A percentile compares a stretch with the other conserved stretches of the same genome.
phyloP scores from a whole-genome alignment of 2,329 filamentous ascomycete species.

The Calonectria henricotiae region DNA sequence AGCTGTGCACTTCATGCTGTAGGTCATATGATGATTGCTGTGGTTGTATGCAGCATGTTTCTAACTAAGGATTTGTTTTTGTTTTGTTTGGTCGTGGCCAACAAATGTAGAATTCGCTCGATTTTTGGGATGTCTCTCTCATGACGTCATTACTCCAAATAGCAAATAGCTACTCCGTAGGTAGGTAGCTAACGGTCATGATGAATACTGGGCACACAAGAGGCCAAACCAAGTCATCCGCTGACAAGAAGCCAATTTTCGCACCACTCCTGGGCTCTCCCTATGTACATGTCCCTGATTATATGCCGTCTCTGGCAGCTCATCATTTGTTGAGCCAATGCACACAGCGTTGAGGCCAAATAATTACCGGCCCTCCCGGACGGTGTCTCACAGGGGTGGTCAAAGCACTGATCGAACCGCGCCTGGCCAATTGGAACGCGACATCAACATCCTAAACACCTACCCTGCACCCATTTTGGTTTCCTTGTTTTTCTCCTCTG shows the following conservation, averaged over 20 bases:
- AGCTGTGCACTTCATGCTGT: neutral
- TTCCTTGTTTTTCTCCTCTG: neutral
- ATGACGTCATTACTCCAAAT: neutral
- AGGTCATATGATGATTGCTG: constrained; percentile 8
- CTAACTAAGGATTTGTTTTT: neutral
- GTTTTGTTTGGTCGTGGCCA: neutral
- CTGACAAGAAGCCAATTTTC: too few species aligned
- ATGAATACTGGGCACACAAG: too few species aligned
- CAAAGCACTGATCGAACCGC: neutral
- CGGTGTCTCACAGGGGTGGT: neutral
- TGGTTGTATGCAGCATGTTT: neutral
- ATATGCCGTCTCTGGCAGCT: too few species aligned
- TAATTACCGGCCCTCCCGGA: constrained; percentile 2
- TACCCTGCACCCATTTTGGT: neutral
- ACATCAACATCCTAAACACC: neutral
- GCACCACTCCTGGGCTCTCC: too few species aligned
- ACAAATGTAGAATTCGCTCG: neutral
- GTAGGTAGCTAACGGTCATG: too few species aligned
- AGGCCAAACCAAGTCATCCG: too few species aligned
- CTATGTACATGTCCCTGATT: too few species aligned
- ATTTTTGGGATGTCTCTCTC: neutral
- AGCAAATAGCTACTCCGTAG: too few species aligned
- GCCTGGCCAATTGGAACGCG: neutral
- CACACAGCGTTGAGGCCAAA: neutral
- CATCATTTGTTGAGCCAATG: constrained; percentile 13